Conservation (phyloP, 192 early-diverging fungal species). For the Globomyces pollinis-pini region DNA sequence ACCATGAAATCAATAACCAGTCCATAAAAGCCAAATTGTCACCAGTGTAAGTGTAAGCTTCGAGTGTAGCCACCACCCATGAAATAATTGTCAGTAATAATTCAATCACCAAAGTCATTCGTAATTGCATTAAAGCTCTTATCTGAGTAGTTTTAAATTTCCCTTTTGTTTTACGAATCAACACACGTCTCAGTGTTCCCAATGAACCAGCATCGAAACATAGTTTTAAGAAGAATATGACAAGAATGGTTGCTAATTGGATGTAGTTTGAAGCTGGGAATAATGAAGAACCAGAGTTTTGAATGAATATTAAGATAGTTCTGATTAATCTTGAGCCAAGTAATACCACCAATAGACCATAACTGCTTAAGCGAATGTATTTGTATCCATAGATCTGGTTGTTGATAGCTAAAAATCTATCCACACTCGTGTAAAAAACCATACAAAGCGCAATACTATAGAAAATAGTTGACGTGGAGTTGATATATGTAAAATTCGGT, state of each 20-base stretch:
- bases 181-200: no score
- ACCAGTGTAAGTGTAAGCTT: constrained; percentile 7
- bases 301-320: background rate
- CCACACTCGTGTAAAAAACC: background rate
- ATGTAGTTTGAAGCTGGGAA: background rate
- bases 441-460: background rate
- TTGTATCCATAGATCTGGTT: background rate
- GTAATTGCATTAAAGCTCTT: background rate
- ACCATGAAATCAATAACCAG: constrained; percentile 14
- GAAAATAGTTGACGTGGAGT: background rate
- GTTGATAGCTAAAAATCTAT: background rate
- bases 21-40: constrained; percentile 8
- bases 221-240: background rate
- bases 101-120: constrained; percentile 1
- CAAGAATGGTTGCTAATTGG: constrained; percentile 5
- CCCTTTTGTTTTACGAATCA: no score
- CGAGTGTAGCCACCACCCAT: background rate
- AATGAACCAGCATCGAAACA: background rate
- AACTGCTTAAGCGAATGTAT: background rate
- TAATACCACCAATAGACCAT: background rate
- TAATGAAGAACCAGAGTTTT: background rate
- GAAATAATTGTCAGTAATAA: constrained; percentile 7
- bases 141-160: background rate
- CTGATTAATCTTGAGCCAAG: background rate
- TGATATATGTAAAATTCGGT: background rate